These are phyloP conservation scores for Zygnema cylindricum DNA, from an alignment of 139 green algal genomes.

Conservation along the genomic window DNA sequence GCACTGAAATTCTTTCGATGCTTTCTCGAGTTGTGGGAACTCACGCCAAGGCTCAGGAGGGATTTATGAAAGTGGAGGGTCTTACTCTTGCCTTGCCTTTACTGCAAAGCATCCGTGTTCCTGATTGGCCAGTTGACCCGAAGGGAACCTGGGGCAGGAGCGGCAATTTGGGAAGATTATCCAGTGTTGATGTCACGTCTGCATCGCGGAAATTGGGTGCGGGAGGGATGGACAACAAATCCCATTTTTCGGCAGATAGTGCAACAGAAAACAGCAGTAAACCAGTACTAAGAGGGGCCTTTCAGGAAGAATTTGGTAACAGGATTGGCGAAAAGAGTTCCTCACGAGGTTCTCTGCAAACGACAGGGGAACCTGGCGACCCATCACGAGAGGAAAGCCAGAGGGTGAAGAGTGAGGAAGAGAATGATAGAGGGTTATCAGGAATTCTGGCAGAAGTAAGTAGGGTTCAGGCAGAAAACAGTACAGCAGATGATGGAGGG, in stretches of 20 bases:
- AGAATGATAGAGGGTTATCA: neutral
- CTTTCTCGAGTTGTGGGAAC: neutral
- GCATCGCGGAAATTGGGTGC: neutral
- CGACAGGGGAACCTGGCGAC: neutral
- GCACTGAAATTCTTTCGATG: slow-evolving; percentile 38
- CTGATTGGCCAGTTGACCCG: neutral
- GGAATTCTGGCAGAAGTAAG: neutral
- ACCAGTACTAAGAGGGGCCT: neutral
- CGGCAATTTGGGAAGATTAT: neutral
- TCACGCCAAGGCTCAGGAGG: slow-evolving; percentile 29
- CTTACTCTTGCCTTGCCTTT: slow-evolving; percentile 35
- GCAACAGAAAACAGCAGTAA: neutral
- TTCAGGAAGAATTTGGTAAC: neutral
- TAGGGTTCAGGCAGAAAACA: neutral
- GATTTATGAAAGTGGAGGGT: slow-evolving; percentile 36
- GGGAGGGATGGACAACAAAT: neutral
- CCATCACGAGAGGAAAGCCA: neutral
- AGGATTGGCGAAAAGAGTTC: neutral
- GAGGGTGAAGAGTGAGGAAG: neutral
- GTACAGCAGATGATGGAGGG: neutral
- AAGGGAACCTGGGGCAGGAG: neutral
- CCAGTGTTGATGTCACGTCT: neutral
- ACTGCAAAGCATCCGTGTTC: slow-evolving; percentile 16
- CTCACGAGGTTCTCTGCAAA: neutral
- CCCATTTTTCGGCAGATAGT: neutral